Conservation (phyloP, 345 rosid species). For the Lepidium sativum region DNA sequence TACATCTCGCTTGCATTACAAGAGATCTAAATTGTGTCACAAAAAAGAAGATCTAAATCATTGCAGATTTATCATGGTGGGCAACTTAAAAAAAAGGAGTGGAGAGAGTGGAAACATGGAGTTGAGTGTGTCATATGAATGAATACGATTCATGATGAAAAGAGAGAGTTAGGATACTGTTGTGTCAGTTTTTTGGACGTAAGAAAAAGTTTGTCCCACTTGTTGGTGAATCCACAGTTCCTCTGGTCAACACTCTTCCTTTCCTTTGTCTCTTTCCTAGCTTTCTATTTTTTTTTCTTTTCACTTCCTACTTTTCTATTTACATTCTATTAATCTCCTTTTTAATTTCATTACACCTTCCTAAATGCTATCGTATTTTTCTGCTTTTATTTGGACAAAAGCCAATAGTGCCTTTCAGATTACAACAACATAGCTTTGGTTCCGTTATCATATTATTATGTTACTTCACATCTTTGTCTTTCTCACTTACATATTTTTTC, state of each 20-base stretch:
- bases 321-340: constrained; percentile 13
- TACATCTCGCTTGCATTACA: constrained; percentile 13
- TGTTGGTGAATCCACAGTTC: constrained; percentile 33
- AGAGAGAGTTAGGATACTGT: constrained; percentile 26
- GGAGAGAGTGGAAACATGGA: constrained; percentile 11
- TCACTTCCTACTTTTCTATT: constrained; percentile 22
- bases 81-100: not conserved
- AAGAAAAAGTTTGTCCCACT: constrained; percentile 30
- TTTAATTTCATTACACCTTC: not conserved
- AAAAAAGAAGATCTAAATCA: constrained; percentile 1
- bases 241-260: constrained; percentile 24
- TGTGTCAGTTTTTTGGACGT: constrained; percentile 25
- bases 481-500: too few relatives aligned
- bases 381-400: not conserved
- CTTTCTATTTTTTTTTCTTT: constrained; percentile 26
- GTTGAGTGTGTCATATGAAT: constrained; percentile 17
- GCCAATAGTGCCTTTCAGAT: constrained; percentile 6
- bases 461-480: not conserved
- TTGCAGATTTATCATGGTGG: not conserved
- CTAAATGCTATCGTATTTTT: constrained; percentile 7
- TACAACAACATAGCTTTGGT: constrained; percentile 14
- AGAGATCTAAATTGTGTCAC: constrained; percentile 1
- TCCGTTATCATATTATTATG: not conserved
- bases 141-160: constrained; percentile 17
- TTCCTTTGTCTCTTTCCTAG: constrained; percentile 20